Evolutionary conservation across 2,329 filamentous ascomycete species (phyloP), one percentile per base, ranked within the genome.

Genomic region (Penicillium sp.): DNA sequence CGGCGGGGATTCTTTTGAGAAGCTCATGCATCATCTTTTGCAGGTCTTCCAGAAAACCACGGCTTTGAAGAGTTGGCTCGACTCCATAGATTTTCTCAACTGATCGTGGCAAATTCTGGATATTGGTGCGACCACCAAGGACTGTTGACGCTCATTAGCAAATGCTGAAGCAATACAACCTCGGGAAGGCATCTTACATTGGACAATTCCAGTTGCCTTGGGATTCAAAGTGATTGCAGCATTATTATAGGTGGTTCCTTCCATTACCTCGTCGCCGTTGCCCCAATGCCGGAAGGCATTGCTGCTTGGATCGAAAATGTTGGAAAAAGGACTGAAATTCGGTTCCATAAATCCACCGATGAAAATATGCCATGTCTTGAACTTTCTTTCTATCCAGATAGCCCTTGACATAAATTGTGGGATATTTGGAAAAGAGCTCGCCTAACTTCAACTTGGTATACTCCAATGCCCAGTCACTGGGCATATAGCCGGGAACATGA

Each of bases 311-410:
- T 77, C 68, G 16, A 60, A 62, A 14, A 67, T 60, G 10, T 54
- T 53, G 22, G 72, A 72, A 13, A 69, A 68, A 0, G 65, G 59
- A 35, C 66, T 69, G 24, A 70, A 72, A 16, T 74, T 58, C 1
- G 68, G 60, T 10, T 78, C 75, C 63, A 74, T 75, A 54, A 78
- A 76, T 6, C 50, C 73, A 7, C 73, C 79, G 41, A 73, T 71
- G n/a, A 80, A n/a, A n/a, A n/a, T n/a, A n/a, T n/a, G n/a, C n/a
- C 0, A 79, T 77, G 14, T 72, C 41, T 47, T 72, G 67, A 10
- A 78, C 70, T n/a, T 71, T 62, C 64, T 77, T 78, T 2, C 58
- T 63, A 2, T 77, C 72, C 2, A 80, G 65, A 55, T 80, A 78
- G 1, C 63, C 70, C 56, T 76, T 72, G 33, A 80, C 65, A 19